Base-by-base conservation (phyloP, 2,329 filamentous ascomycete species). In the Alternaria sp. region DNA sequence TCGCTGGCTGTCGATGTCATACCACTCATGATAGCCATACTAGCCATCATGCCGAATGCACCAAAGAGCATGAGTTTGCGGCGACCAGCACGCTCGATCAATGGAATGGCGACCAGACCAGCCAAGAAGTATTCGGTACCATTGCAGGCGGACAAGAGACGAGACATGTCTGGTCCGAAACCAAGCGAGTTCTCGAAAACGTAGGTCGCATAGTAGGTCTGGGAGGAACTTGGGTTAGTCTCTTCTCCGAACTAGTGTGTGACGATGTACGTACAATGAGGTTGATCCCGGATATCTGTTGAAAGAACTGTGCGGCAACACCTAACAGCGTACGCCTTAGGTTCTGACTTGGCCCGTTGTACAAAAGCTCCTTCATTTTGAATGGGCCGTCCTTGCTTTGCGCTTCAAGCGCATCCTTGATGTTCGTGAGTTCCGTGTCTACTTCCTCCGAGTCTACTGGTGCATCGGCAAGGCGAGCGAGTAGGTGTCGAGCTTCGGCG, bases 141-240 rank as follows among this genome's bases (percentile, higher is more conserved):
- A 62, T 84, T 84, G 51, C 73, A 75, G 1, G 74, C 76, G 8
- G 76, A 74, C 20, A 79, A 36, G 28, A 79, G 60, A 14, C 77
- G 60, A 0, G 77, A 72, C 2, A 73, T 62, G 48, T 81, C 79
- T 41, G 78, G 78, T 1, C 71, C 69, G 62, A 83, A 80, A 8
- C 81, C 81, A 20, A 83, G 78, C 0, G 79, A 81, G 12, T 80
- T 67, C 54, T 84, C 77, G 63, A 83, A 82, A 55, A 83, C 82
- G 47, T 81, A 79, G 0, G 81, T 79, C 14, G 59, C 63, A 42
- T 63, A 61, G 42, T 65, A 59, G 28, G 61, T 63, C 57, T 60
- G 18, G 11, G 20, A 5, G 14, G 1, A 6, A 24, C 49, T 7
- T 51, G 4, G 20, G n/a, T 53, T 3, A 36, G 18, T 24, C 16